Conservation (phyloP, 306 rosid genomes). For the Cajanus cajan region DNA sequence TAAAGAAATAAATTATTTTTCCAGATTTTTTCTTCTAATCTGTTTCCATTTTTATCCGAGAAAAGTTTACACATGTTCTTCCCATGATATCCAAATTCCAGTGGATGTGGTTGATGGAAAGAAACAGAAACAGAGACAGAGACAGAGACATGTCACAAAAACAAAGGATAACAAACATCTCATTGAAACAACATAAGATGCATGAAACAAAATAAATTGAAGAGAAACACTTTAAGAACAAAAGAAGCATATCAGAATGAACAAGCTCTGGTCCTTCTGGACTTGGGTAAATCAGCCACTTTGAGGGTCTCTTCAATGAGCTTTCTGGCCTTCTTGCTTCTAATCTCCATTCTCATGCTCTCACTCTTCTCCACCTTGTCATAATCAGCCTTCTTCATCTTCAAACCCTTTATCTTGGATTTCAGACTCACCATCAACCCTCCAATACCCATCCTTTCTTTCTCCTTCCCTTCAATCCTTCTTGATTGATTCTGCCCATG, state of each 20-base stretch:
- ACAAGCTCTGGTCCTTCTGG: constrained; percentile 49
- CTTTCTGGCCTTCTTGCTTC: constrained; percentile 85
- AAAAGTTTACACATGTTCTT: background rate
- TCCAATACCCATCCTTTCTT: constrained; percentile 52
- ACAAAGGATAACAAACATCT: background rate
- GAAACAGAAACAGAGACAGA: background rate
- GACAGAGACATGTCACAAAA: background rate
- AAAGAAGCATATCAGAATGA: constrained; percentile 34
- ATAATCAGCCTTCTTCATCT: constrained; percentile 65
- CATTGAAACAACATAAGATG: background rate
- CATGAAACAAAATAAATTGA: background rate
- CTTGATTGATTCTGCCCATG: background rate
- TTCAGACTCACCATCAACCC: constrained; percentile 64
- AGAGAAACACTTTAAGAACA: background rate
- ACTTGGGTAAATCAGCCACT: constrained; percentile 74
- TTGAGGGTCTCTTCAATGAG: constrained; percentile 73
- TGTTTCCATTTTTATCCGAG: background rate
- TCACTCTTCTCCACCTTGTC: constrained; percentile 95
- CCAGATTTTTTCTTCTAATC: background rate
- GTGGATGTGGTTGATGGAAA: background rate
- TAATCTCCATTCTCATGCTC: constrained; percentile 92
- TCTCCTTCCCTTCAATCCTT: background rate
- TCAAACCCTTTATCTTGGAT: constrained; percentile 65
- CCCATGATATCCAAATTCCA: background rate
- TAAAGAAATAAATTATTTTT: background rate